Percentiles rank a stretch among this genome's conserved stretches.
Evolutionary conservation across 2,329 filamentous ascomycete species (phyloP).

Genomic region (Byssochlamys sp.): DNA sequence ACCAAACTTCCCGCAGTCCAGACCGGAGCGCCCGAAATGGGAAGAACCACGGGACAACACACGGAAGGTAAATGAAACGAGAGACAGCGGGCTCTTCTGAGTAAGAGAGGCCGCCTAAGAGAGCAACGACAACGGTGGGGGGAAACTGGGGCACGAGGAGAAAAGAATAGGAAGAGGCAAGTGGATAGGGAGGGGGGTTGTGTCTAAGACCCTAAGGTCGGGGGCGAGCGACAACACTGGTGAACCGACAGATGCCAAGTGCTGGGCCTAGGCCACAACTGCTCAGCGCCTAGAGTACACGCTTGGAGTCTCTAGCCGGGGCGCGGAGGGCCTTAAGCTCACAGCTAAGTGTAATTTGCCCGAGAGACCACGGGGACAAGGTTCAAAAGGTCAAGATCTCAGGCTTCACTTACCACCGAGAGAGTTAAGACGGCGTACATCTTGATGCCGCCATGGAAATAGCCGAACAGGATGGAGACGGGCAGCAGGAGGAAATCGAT

Average conservation of each 20-base stretch:
- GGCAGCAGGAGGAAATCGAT: slow-evolving; percentile 70
- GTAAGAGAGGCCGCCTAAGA: neutral
- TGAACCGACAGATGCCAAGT: neutral
- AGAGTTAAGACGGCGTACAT: slow-evolving; percentile 75
- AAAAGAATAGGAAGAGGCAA: neutral
- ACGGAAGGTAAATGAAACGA: neutral
- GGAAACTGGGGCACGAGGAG: neutral
- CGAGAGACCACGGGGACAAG: neutral
- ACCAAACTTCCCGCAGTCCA: neutral
- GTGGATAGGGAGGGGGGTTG: neutral
- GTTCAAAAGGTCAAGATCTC: neutral
- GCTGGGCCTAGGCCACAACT: slow-evolving; percentile 1
- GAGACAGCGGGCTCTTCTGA: neutral
- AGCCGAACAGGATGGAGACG: slow-evolving; percentile 81
- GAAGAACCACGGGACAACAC: neutral
- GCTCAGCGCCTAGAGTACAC: neutral
- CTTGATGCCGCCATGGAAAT: slow-evolving; percentile 87
- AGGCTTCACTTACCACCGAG: slow-evolving; percentile 58
- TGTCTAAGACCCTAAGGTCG: neutral
- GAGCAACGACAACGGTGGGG: neutral
- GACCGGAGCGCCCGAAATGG: neutral
- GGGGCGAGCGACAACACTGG: neutral
- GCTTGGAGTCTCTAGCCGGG: neutral
- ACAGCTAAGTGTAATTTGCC: neutral
- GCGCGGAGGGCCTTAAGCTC: neutral